Evolutionary conservation across 75 land plant genomes (phyloP).

Genomic region (Azolla pinnata): DNA sequence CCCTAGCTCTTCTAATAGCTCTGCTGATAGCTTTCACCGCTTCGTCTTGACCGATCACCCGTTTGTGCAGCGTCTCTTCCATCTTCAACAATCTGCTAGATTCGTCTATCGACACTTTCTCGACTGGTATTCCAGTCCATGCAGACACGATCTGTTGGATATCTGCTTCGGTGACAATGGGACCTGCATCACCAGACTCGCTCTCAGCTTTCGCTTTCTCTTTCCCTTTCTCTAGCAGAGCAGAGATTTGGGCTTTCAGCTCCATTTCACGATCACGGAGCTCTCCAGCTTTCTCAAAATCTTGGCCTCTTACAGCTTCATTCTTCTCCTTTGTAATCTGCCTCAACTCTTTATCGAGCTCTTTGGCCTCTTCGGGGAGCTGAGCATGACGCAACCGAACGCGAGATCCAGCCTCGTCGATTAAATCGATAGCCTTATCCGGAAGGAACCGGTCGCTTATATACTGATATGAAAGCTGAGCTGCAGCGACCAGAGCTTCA

Average conservation of each 20-base stretch:
- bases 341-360: slow-evolving; percentile 37
- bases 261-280: slow-evolving; percentile 42
- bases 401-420: slow-evolving; percentile 63
- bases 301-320: slow-evolving; percentile 44
- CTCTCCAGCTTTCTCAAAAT: slow-evolving; percentile 48
- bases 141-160: slow-evolving; percentile 43
- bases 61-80: slow-evolving; percentile 46
- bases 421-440: slow-evolving; percentile 57
- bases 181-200: slow-evolving; percentile 34
- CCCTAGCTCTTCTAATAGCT: slow-evolving; percentile 43
- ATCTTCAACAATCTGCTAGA: slow-evolving; percentile 42
- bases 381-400: slow-evolving; percentile 49
- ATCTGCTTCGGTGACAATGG: slow-evolving; percentile 31
- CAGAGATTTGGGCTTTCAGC: slow-evolving; percentile 34
- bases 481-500: slow-evolving; percentile 45
- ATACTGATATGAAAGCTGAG: slow-evolving; percentile 44
- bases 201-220: slow-evolving; percentile 37
- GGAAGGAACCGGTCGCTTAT: slow-evolving; percentile 68
- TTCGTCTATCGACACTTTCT: slow-evolving; percentile 47
- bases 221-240: slow-evolving; percentile 35
- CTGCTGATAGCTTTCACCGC: slow-evolving; percentile 51
- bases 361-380: slow-evolving; percentile 43
- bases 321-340: slow-evolving; percentile 45
- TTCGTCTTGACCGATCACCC: slow-evolving; percentile 46
- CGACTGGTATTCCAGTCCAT: slow-evolving; percentile 53